A percentile compares a stretch with the other conserved stretches of the same genome.
phyloP scores from a whole-genome alignment of 202 grass and related monocot species.

The Sporobolus alterniflorus region DNA sequence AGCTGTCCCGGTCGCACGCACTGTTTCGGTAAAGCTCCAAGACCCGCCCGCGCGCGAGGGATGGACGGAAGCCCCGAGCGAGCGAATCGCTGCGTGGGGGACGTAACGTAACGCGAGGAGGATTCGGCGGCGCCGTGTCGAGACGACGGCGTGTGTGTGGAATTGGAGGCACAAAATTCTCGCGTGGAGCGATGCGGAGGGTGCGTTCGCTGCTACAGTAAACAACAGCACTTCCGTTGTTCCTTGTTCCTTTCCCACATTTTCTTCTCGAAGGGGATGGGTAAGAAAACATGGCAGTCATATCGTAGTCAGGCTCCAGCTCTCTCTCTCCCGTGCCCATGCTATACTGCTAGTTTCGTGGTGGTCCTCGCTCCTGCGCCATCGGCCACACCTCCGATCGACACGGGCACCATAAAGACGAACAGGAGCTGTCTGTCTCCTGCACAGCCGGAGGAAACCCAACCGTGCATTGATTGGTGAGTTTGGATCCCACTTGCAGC shows the following conservation, averaged over 20 bases:
- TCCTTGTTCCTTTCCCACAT: background rate
- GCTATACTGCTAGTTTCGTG: background rate
- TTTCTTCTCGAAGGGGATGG: background rate
- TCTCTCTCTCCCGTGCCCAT: background rate
- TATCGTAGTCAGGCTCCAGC: background rate
- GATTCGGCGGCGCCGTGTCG: background rate
- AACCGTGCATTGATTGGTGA: constrained; percentile 17
- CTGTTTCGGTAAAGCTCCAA: background rate
- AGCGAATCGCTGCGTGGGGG: background rate
- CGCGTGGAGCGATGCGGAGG: background rate
- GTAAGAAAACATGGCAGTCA: constrained; percentile 5
- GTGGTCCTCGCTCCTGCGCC: background rate
- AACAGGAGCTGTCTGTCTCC: constrained; percentile 32
- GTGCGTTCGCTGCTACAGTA: background rate
- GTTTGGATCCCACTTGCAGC: background rate
- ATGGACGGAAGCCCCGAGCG: background rate
- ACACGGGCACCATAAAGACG: constrained; percentile 31
- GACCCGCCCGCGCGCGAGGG: background rate
- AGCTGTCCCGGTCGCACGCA: background rate
- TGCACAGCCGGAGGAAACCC: constrained; percentile 24
- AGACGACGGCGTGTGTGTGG: background rate
- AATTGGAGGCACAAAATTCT: background rate
- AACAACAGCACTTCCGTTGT: background rate
- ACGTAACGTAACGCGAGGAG: background rate
- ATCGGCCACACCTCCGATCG: background rate